These are phyloP conservation scores for Populus nigra DNA, from an alignment of 345 rosid species.

Conservation along the genomic window DNA sequence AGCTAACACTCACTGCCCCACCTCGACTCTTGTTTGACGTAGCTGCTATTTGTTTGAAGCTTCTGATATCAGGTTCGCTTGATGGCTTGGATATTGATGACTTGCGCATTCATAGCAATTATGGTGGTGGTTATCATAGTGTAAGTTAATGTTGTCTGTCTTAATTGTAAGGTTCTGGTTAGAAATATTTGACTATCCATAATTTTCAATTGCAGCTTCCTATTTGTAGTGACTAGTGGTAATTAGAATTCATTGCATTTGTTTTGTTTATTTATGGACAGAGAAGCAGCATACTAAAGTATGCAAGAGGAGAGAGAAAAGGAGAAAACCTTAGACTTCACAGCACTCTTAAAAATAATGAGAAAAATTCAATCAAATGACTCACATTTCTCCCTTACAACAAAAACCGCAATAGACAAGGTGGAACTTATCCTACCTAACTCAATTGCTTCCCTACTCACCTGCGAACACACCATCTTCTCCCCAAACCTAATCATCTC, in stretches of 20 bases:
- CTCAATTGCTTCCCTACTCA: neutral
- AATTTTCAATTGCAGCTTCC: neutral
- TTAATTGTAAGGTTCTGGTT: neutral
- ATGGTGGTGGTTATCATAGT: conserved; percentile 83
- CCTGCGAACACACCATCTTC: neutral
- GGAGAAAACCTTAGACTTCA: neutral
- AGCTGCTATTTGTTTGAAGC: conserved; percentile 47
- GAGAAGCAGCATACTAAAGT: neutral
- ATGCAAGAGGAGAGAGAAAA: neutral
- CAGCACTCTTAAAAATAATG: neutral
- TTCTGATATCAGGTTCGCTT: conserved; percentile 91
- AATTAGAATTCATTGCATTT: neutral
- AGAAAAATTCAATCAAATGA: neutral
- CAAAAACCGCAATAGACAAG: neutral
- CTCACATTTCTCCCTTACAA: neutral
- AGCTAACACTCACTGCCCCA: neutral
- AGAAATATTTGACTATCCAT: neutral
- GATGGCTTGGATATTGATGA: conserved; percentile 98
- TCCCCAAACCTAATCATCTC: neutral
- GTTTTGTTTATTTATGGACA: neutral
- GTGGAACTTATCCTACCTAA: neutral
- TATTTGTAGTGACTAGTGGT: neutral
- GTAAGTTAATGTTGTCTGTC: conserved; percentile 40
- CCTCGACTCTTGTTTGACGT: conserved; percentile 1
- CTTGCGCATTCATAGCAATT: conserved; percentile 68